These are phyloP conservation scores for Coprinellus micaceus DNA, from an alignment of 768 basidiomycete species.

Conservation along the genomic window DNA sequence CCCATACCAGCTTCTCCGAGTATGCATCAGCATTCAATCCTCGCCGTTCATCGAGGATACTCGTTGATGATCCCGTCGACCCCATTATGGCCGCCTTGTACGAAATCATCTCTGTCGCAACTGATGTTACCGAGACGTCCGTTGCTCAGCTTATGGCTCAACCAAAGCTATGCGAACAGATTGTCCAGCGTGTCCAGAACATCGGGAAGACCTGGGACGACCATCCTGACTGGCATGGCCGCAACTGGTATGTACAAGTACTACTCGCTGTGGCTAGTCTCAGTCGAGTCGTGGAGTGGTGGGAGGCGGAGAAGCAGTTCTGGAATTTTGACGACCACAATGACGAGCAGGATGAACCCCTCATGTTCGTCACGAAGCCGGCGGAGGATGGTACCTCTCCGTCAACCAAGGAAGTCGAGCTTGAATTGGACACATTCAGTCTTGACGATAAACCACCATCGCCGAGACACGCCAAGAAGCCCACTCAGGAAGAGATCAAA, in stretches of 20 bases:
- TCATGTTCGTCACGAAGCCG: constrained; percentile 92
- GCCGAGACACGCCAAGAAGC: constrained; percentile 34
- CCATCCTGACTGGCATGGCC: constrained; percentile 95
- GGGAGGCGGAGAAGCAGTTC: constrained; percentile 99
- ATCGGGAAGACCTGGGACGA: constrained; percentile 97
- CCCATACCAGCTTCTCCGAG: constrained; percentile 64
- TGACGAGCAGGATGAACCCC: constrained; percentile 84
- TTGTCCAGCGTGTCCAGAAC: constrained; percentile 86
- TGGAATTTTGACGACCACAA: constrained; percentile 98
- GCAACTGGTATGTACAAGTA: constrained; percentile 97
- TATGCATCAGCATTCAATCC: constrained; percentile 51
- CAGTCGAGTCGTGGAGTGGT: constrained; percentile 97
- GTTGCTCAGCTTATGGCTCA: constrained; percentile 80
- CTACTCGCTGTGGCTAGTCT: constrained; percentile 93
- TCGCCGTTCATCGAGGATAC: constrained; percentile 72
- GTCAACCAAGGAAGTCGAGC: constrained; percentile 33
- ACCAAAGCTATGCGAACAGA: constrained; percentile 78
- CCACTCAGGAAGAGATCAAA: constrained; percentile 54
- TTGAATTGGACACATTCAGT: constrained; percentile 42
- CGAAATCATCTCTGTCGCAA: constrained; percentile 88
- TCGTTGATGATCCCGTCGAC: constrained; percentile 82
- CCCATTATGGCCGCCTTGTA: constrained; percentile 89
- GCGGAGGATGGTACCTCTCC: constrained; percentile 49
- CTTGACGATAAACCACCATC: constrained; percentile 39
- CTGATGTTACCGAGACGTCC: constrained; percentile 89